Evolutionary conservation across 1,139 yeast genomes (phyloP).

Genomic region (Yamadazyma triangularis): DNA sequence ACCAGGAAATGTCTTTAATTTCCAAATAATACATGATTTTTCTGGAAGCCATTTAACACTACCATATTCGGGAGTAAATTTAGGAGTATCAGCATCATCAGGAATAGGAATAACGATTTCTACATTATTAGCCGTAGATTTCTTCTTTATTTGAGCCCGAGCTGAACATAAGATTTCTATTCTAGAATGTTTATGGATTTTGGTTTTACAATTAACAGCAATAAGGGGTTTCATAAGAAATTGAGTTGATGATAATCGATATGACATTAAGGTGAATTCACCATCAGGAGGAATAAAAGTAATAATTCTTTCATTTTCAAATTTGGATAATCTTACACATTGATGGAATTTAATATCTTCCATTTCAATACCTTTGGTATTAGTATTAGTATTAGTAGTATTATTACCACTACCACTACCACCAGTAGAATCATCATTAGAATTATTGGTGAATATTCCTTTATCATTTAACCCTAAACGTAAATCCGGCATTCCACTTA

Average conservation of each 20-base stretch:
- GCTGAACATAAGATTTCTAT: conserved; percentile 81
- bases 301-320: conserved; percentile 78
- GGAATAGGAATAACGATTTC: conserved; percentile 92
- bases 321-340: conserved; percentile 80
- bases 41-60: conserved; percentile 88
- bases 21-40: conserved; percentile 82
- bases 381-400: conserved; percentile 14
- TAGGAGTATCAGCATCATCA: conserved; percentile 95
- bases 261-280: conserved; percentile 84
- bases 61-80: conserved; percentile 80
- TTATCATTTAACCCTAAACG: conserved; percentile 90
- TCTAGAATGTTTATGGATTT: conserved; percentile 82
- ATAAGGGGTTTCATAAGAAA: conserved; percentile 78
- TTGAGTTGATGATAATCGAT: conserved; percentile 76
- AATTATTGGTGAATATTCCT: conserved; percentile 54
- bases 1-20: conserved; percentile 88
- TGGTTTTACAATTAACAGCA: conserved; percentile 74
- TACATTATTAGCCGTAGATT: conserved; percentile 90
- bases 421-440: too few relatives aligned
- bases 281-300: conserved; percentile 93
- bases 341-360: conserved; percentile 96
- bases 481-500: conserved; percentile 97
- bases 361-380: conserved; percentile 57
- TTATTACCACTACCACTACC: too few relatives aligned
- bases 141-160: conserved; percentile 87